phyloP scores from a whole-genome alignment of 1,139 yeast genomes.

The Pichia sp. region DNA sequence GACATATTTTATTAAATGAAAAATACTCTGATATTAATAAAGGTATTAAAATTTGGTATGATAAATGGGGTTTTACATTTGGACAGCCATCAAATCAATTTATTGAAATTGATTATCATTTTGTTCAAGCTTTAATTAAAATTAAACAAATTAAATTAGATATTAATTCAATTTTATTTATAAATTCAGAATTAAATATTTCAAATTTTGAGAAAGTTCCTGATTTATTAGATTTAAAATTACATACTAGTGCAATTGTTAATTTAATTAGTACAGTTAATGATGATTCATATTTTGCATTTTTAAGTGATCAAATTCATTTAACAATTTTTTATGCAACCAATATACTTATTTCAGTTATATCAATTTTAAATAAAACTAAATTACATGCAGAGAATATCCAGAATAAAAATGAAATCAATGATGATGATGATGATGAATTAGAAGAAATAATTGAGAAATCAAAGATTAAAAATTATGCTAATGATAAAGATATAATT shows the following conservation, averaged over 20 bases:
- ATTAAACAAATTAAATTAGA: conserved; percentile 30
- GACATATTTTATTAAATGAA: conserved; percentile 41
- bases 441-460: not conserved
- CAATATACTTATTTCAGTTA: conserved; percentile 36
- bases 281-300: conserved; percentile 60
- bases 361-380: conserved; percentile 4
- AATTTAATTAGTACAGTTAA: conserved; percentile 38
- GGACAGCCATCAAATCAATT: conserved; percentile 72
- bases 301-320: conserved; percentile 63
- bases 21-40: conserved; percentile 11
- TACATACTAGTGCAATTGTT: conserved; percentile 5
- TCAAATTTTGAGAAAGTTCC: not conserved
- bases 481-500: not conserved
- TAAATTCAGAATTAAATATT: not conserved
- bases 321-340: conserved; percentile 50
- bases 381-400: not conserved
- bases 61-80: conserved; percentile 66
- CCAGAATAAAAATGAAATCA: not conserved
- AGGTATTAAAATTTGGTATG: conserved; percentile 50
- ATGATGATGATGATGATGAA: not conserved
- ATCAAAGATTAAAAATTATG: not conserved
- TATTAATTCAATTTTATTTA: conserved; percentile 8
- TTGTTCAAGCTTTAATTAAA: conserved; percentile 48
- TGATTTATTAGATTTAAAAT: conserved; percentile 4
- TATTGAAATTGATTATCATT: conserved; percentile 68